Evolutionary conservation across 345 rosid genomes (phyloP), one percentile per base, ranked within the genome.

Genomic region (Brassica nigra): DNA sequence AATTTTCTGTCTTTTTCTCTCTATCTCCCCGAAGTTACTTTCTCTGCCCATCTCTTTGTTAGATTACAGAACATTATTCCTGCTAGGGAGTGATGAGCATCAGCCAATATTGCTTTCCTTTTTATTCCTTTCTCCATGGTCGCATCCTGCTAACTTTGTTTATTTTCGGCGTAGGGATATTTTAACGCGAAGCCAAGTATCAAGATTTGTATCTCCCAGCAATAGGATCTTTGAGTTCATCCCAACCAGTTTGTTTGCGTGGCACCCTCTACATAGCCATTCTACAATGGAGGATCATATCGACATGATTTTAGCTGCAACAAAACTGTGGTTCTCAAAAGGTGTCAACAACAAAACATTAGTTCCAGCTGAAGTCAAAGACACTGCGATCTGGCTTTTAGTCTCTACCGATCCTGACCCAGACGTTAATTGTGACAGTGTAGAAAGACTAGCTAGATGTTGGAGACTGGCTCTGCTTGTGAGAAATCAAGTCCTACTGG

Each of bases 391-490:
- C 76, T 92, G 97, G 95, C 83, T 91, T 83, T 85, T 95, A 86
- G 85, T 90, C 77, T 85, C 83, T 23, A 86, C 90, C n/a, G 82
- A 52, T 18, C 54, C 81, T 42, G 83, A 84, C 78, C 47, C 83
- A 68, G 88, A 83, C 15, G 66, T 39, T 78, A 84, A 74, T 67
- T 72, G 80, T 44, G 75, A 82, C 57, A 12, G n/a, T 82, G 86
- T 28, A 66, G 81, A 49, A 73, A 85, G 68, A 73, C 78, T 84
- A 23, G 80, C 33, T 66, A 85, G 79, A 76, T 55, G 30, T 18
- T 95, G 98, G 98, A 90, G 93, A 84, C 84, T 92, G 34, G 97
- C 96, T 70, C 76, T 95, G 18, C 78, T 91, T 81, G 87, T 87
- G 75, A 88, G 85, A 70, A 80, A 87, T 74, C 80, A 39, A 80